Percentiles rank a stretch among this genome's conserved stretches.
phyloP scores from a whole-genome alignment of 2,329 filamentous ascomycete species.

The Blumeriella jaapii region DNA sequence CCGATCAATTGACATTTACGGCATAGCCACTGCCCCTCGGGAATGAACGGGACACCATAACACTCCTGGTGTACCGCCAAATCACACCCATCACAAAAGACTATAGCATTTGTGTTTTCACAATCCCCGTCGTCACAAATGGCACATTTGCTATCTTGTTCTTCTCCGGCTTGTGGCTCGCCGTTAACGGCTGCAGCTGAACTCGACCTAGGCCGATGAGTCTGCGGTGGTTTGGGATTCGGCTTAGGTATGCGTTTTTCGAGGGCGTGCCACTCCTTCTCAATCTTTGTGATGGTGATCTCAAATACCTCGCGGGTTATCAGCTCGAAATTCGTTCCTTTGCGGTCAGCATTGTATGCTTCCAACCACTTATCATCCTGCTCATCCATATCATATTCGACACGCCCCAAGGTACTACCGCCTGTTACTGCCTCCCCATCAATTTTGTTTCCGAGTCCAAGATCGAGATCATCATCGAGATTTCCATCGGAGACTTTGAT shows the following conservation, averaged over 20 bases:
- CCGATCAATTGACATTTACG: slow-evolving; percentile 94
- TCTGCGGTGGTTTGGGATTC: slow-evolving; percentile 91
- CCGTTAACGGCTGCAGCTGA: slow-evolving; percentile 93
- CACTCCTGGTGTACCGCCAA: slow-evolving; percentile 97
- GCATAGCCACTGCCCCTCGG: slow-evolving; percentile 96
- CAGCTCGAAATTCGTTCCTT: slow-evolving; percentile 60
- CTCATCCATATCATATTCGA: slow-evolving; percentile 99
- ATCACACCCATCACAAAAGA: slow-evolving; percentile 97
- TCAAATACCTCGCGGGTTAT: slow-evolving; percentile 94
- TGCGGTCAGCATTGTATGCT: slow-evolving; percentile 66
- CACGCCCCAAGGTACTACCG: slow-evolving; percentile 55
- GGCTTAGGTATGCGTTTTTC: slow-evolving; percentile 96
- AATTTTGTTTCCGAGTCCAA: slow-evolving; percentile 33
- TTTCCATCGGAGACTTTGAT: slow-evolving; percentile 51
- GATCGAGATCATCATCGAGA: slow-evolving; percentile 47
- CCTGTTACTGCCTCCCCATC: slow-evolving; percentile 47
- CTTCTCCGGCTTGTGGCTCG: slow-evolving; percentile 76
- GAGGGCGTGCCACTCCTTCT: slow-evolving; percentile 94
- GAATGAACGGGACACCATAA: slow-evolving; percentile 96
- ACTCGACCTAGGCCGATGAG: slow-evolving; percentile 82
- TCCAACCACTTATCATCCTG: slow-evolving; percentile 96
- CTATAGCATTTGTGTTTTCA: slow-evolving; percentile 97
- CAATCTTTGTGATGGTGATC: slow-evolving; percentile 96
- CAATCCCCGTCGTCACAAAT: slow-evolving; percentile 99
- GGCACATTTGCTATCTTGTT: slow-evolving; percentile 93